phyloP scores from a whole-genome alignment of 2,329 filamentous ascomycete genomes.

The Aspergillus brasiliensis region DNA sequence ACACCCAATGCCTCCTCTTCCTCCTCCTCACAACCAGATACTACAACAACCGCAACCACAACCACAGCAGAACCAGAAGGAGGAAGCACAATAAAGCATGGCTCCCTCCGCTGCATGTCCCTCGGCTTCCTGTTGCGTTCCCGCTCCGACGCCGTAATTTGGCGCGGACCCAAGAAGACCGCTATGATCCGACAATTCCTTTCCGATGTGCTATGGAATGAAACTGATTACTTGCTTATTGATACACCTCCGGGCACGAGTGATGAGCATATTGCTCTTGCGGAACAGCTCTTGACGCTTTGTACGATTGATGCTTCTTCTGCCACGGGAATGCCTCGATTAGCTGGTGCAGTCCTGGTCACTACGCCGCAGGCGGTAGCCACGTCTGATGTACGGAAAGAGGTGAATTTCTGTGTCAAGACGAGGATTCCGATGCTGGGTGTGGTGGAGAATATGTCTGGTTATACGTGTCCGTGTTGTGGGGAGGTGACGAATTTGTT shows the following conservation, averaged over 20 bases:
- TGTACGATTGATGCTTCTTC: constrained; percentile 31
- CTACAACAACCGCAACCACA: no score
- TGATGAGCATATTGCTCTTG: constrained; percentile 94
- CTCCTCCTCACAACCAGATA: no score
- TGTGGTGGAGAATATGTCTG: constrained; percentile 91
- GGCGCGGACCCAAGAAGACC: constrained; percentile 97
- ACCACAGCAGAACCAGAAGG: no score
- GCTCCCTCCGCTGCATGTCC: constrained; percentile 72
- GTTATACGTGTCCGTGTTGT: constrained; percentile 60
- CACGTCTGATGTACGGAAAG: constrained; percentile 90
- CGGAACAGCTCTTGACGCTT: constrained; percentile 72
- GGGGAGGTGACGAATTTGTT: constrained; percentile 92
- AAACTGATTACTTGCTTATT: constrained; percentile 88
- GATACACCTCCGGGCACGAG: constrained; percentile 96
- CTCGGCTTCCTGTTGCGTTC: constrained; percentile 84
- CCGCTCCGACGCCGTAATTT: constrained; percentile 89
- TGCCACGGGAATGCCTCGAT: constrained; percentile 54
- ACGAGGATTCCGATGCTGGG: constrained; percentile 78
- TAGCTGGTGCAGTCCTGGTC: constrained; percentile 88
- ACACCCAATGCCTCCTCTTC: no score
- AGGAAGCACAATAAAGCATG: constrained; percentile 17
- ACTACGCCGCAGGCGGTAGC: constrained; percentile 95
- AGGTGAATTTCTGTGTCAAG: constrained; percentile 90
- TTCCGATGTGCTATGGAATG: constrained; percentile 82
- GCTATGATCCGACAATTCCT: constrained; percentile 98